A percentile compares a stretch with the other conserved stretches of the same genome.
phyloP scores from a whole-genome alignment of 495 filamentous ascomycete species.

The Penicillium nucicola region DNA sequence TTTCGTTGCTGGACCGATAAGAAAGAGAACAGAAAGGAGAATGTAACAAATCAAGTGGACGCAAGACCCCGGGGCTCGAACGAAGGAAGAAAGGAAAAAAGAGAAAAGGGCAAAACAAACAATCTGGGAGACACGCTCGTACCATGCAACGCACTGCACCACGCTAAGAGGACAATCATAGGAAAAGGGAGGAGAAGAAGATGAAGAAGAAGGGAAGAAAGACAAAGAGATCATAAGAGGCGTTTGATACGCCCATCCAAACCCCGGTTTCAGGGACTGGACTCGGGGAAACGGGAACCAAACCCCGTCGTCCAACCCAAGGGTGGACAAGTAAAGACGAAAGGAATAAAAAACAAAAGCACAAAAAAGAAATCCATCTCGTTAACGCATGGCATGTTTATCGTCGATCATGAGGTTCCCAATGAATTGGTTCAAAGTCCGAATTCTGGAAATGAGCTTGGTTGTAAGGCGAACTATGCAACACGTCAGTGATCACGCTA shows the following conservation, averaged over 20 bases:
- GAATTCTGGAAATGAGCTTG: slow-evolving; percentile 79
- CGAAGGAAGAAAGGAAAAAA: neutral
- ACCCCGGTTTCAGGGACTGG: too few relatives aligned
- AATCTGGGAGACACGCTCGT: slow-evolving; percentile 25
- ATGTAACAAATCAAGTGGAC: neutral
- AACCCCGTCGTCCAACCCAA: too few relatives aligned
- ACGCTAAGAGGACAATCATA: slow-evolving; percentile 30
- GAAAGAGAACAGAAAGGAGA: neutral
- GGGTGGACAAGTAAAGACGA: neutral
- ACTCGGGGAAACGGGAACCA: too few relatives aligned
- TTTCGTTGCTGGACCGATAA: neutral
- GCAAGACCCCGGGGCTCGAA: neutral
- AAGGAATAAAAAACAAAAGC: neutral
- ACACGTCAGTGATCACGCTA: slow-evolving; percentile 44
- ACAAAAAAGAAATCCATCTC: neutral
- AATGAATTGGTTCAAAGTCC: slow-evolving; percentile 72
- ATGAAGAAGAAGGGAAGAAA: neutral
- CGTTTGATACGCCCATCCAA: too few relatives aligned
- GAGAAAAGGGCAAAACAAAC: slow-evolving; percentile 1
- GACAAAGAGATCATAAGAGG: neutral
- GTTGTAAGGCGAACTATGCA: slow-evolving; percentile 70
- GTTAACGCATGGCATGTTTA: neutral
- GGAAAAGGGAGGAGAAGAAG: neutral
- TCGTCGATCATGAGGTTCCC: slow-evolving; percentile 38
- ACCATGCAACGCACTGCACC: slow-evolving; percentile 31